These are phyloP conservation scores for Pilaira anomala DNA, from an alignment of 192 early-diverging fungal genomes.

Conservation along the genomic window DNA sequence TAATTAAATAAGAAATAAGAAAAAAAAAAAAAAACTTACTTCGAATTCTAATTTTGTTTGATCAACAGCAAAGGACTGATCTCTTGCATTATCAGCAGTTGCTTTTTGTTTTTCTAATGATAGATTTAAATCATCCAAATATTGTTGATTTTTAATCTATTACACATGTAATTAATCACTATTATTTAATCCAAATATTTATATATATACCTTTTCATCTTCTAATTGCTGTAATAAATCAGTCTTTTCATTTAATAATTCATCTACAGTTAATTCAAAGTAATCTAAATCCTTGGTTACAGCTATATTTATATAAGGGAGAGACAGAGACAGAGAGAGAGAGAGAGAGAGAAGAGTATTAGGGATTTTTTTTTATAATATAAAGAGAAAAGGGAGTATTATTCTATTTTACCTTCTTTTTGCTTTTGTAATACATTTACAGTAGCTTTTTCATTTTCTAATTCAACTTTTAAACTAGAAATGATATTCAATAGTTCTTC, in stretches of 20 bases:
- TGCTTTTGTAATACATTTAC: conserved; percentile 28
- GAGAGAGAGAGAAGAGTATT: background rate
- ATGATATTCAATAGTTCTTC: background rate
- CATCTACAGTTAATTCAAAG: conserved; percentile 33
- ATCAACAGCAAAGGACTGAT: conserved; percentile 14
- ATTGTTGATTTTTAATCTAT: conserved; percentile 18
- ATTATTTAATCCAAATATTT: background rate
- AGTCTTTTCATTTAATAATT: conserved; percentile 25
- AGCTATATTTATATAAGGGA: conserved; percentile 13
- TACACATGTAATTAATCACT: background rate
- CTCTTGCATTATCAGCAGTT: conserved; percentile 27
- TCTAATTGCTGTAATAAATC: conserved; percentile 21
- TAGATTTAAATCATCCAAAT: conserved; percentile 30
- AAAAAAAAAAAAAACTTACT: background rate
- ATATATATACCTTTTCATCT: conserved; percentile 26
- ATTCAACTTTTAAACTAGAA: background rate
- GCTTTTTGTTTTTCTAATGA: conserved; percentile 32
- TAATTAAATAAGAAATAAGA: background rate
- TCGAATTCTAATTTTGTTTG: conserved; percentile 17
- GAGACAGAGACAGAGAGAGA: background rate
- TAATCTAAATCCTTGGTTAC: conserved; percentile 34
- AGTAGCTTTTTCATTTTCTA: conserved; percentile 17
- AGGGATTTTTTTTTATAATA: too few relatives aligned
- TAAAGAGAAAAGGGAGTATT: background rate
- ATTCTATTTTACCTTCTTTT: conserved; percentile 24